Evolutionary conservation across 2,329 filamentous ascomycete genomes (phyloP).

Genomic region (Chaetomiaceae sp.): DNA sequence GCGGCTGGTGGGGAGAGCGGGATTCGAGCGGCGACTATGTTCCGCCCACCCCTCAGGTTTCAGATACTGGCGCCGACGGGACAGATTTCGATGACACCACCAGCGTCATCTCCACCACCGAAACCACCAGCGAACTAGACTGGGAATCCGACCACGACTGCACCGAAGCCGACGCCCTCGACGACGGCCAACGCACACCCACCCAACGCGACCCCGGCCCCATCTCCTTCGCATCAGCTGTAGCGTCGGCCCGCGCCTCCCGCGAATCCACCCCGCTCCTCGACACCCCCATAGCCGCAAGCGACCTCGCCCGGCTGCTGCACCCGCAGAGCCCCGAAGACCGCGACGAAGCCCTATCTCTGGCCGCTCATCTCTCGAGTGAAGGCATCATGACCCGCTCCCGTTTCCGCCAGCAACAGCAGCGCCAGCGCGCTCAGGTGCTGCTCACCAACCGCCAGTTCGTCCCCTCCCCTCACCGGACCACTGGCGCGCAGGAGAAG

Average conservation of each 20-base stretch:
- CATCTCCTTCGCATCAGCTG: conserved; percentile 21
- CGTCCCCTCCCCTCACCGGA: conserved; percentile 27
- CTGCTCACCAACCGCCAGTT: conserved; percentile 42
- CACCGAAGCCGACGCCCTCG: conserved; percentile 21
- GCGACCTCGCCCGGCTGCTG: conserved; percentile 73
- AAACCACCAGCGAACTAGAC: conserved; percentile 37
- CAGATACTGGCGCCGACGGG: conserved; percentile 52
- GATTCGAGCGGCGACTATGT: conserved; percentile 78
- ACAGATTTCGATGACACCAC: conserved; percentile 60
- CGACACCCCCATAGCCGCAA: conserved; percentile 60
- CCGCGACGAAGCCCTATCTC: conserved; percentile 71
- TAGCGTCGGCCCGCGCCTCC: conserved; percentile 24
- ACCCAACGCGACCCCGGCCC: conserved; percentile 56
- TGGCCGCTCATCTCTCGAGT: conserved; percentile 74
- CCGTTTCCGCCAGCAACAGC: conserved; percentile 63
- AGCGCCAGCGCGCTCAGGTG: conserved; percentile 66
- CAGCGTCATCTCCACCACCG: conserved; percentile 67
- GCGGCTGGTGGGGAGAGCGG: conserved; percentile 78
- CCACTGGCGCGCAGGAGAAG: conserved; percentile 33
- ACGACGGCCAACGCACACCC: conserved; percentile 62
- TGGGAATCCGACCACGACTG: conserved; percentile 39
- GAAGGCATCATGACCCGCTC: conserved; percentile 75
- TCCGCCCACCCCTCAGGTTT: conserved; percentile 47
- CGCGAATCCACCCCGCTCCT: conserved; percentile 54
- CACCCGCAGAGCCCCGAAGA: conserved; percentile 75